Evolutionary conservation across 345 rosid genomes (phyloP), one percentile per base, ranked within the genome.

Genomic region (Geranium brycei): DNA sequence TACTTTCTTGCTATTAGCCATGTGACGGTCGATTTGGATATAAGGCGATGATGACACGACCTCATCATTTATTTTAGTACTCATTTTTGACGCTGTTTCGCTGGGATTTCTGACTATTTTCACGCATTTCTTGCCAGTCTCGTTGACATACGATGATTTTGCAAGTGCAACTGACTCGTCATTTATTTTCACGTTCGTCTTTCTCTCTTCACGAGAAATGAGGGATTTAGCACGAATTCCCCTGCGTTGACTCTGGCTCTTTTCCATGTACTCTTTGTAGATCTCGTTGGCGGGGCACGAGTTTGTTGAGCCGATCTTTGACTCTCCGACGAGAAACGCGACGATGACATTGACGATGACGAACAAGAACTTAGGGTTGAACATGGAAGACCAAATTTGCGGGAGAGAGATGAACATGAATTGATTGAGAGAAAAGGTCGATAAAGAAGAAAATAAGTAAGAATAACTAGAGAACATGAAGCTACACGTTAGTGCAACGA

Each of bases 311-410:
- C 28, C 5, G 30, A 76, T 61, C 71, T 57, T 76, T 11, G 85
- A 82, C 71, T 83, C 79, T 59, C 88, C 79, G 17, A 82, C 72
- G 4, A 86, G 87, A 71, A 78, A 72, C 61, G 63, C 68, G 38
- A 86, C 73, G 47, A 86, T 86, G 59, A 73, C 76, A 66, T 86
- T 86, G 23, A 75, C 78, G 1, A 83, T 69, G 7, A 86, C 1
- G 58, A 86, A 83, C 77, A 83, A 67, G 58, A 79, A 80, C 64
- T 69, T 79, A 0, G 87, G 85, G 31, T 67, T 66, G 31, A 63
- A 67, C 28, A 71, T 62, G 17, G 64, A 80, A 35, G 80, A 68
- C 64, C 69, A 67, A 28, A 68, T 18, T 51, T 30, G 56, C 0
- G 79, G 77, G 56, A 80, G 66, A 31, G 76, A 59, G 7, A 62